phyloP scores from a whole-genome alignment of 805 yeast species.

The Starmerella floricola region DNA sequence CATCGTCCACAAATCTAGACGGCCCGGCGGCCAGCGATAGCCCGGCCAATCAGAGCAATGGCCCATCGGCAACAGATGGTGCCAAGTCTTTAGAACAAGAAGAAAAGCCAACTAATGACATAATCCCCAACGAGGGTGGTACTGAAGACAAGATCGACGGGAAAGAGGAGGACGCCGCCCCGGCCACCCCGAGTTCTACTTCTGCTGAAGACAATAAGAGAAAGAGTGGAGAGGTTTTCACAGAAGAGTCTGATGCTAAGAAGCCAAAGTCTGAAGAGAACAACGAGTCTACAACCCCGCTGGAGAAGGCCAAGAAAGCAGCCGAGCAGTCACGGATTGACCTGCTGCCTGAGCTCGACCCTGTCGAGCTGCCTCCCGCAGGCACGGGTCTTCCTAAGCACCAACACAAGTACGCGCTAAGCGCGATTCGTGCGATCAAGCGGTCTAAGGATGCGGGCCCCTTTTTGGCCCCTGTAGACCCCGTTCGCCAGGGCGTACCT shows the following conservation, averaged over 20 bases:
- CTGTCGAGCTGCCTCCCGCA: constrained; percentile 18
- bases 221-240: background rate
- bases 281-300: constrained; percentile 15
- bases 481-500: constrained; percentile 76
- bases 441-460: constrained; percentile 88
- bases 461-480: constrained; percentile 81
- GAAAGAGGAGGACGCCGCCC: too few relatives aligned
- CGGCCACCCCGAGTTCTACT: too few relatives aligned
- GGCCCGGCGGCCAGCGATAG: too few relatives aligned
- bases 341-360: constrained; percentile 24
- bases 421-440: constrained; percentile 73
- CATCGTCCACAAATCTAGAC: too few relatives aligned
- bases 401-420: constrained; percentile 67
- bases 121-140: too few relatives aligned
- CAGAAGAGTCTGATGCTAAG: background rate
- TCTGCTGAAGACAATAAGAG: background rate
- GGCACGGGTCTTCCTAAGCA: constrained; percentile 37
- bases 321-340: constrained; percentile 19
- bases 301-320: constrained; percentile 22
- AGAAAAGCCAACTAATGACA: too few relatives aligned
- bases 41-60: too few relatives aligned
- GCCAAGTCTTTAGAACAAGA: too few relatives aligned
- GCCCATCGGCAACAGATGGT: too few relatives aligned
- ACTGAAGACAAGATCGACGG: too few relatives aligned
- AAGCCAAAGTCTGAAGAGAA: constrained; percentile 2